Base-by-base conservation (phyloP, 2,329 filamentous ascomycete genomes). In the Cryoendolithus antarcticus region DNA sequence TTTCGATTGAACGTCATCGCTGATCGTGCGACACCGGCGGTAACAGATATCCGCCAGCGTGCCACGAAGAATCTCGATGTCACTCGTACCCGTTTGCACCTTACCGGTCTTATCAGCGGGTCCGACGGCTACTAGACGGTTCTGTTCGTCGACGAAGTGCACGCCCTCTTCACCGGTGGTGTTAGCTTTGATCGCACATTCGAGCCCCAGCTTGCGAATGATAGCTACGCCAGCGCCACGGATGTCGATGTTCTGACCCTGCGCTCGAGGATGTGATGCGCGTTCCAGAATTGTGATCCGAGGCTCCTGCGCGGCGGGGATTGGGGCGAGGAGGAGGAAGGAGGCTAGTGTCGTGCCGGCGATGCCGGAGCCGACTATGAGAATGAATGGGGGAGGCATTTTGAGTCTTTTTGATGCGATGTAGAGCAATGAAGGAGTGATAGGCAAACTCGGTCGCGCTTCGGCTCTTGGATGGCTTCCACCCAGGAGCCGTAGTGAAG, bases 211-310 rank as follows among this genome's bases (percentile, higher is more conserved):
- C 24, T 50, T 53, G 3, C 44, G 47, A 7, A 55, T 49, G 9
- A 58, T 42, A 1, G 44, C 42, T 9, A 53, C 38, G 3, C 54
- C 56, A 6, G 48, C 45, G 32, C 51, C 53, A n/a, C 55, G 53
- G 15, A 59, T 48, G 37, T 59, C 56, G 37, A 59, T 51, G 45
- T 56, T 58, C 38, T 59, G 55, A 29, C 56, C 56, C 32, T 52
- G 35, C 13, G 41, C 35, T 8, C 42, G 34, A 28, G 43, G 39
- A 10, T 39, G 21, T 3, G 40, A 11, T 24, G 48, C 30, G n/a
- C 50, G 48, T 41, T 58, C 55, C 19, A 58, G 34, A 15, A 57
- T 48, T 2, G 55, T 58, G 37, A 58, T 52, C 10, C 44, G 40
- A 9, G 47, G 47, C 15, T 45, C 45, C 29, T 48, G 24, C 12